Conservation (phyloP, 768 basidiomycete genomes). For the Cystoderma amianthinum region DNA sequence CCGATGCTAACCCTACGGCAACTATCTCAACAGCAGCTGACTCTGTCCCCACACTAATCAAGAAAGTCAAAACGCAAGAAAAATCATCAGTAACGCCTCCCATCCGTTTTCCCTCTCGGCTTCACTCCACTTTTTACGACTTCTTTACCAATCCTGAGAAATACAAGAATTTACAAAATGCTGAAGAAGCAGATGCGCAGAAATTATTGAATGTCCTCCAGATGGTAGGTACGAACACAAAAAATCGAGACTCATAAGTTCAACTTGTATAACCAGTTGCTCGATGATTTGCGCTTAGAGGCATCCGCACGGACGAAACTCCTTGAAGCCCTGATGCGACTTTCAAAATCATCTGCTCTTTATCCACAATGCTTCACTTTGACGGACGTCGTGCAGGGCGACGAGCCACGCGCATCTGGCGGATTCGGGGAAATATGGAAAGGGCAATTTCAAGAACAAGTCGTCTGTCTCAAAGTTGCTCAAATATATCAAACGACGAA, state of each 20-base stretch:
- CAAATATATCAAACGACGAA: neutral
- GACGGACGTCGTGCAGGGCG: neutral
- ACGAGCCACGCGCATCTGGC: neutral
- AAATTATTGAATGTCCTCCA: neutral
- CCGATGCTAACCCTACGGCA: too few relatives aligned
- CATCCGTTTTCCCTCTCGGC: neutral
- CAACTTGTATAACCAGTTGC: too few relatives aligned
- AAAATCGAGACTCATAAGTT: too few relatives aligned
- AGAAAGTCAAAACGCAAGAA: too few relatives aligned
- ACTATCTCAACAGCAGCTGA: too few relatives aligned
- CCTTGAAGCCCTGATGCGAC: neutral
- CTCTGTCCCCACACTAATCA: too few relatives aligned
- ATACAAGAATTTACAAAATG: neutral
- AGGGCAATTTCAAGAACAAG: neutral
- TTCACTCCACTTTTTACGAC: neutral
- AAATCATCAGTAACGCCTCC: too few relatives aligned
- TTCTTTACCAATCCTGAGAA: neutral
- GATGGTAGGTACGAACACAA: too few relatives aligned
- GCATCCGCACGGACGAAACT: neutral
- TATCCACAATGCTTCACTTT: neutral
- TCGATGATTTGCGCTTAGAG: neutral
- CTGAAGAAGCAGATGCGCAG: neutral
- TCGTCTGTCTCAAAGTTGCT: neutral
- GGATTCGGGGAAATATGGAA: conserved; percentile 2
- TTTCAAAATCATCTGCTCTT: neutral